phyloP scores from a whole-genome alignment of 1,284 basidiomycete genomes.

The Ustilago curta region DNA sequence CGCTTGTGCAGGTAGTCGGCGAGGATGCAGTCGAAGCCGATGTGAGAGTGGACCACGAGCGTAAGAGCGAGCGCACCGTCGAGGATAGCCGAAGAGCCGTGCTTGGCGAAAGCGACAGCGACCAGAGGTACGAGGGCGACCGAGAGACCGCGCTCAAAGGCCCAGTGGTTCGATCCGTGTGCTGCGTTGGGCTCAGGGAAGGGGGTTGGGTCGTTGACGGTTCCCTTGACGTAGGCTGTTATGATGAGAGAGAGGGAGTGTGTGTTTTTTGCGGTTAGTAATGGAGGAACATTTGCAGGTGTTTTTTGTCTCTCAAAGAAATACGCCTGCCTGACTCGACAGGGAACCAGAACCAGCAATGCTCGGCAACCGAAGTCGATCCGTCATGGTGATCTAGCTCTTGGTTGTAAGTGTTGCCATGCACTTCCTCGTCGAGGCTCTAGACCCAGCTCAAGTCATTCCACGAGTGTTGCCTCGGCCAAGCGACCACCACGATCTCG shows the following conservation, averaged over 20 bases:
- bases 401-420: too few relatives aligned
- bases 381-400: too few relatives aligned
- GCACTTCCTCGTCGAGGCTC: too few relatives aligned
- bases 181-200: slow-evolving; percentile 79
- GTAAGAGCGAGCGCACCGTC: slow-evolving; percentile 89
- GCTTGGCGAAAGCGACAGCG: slow-evolving; percentile 67
- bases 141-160: slow-evolving; percentile 91
- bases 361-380: too few relatives aligned
- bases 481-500: too few relatives aligned
- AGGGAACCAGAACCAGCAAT: too few relatives aligned
- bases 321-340: too few relatives aligned
- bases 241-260: neutral
- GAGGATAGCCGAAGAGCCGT: slow-evolving; percentile 71
- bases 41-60: slow-evolving; percentile 92
- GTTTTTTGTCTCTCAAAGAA: too few relatives aligned
- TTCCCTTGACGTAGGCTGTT: slow-evolving; percentile 88
- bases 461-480: too few relatives aligned
- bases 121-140: slow-evolving; percentile 85
- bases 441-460: too few relatives aligned
- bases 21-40: slow-evolving; percentile 73
- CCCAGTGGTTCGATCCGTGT: slow-evolving; percentile 97
- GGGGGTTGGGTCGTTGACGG: slow-evolving; percentile 92
- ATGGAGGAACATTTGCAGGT: neutral
- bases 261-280: neutral
- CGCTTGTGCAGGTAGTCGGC: slow-evolving; percentile 90